Base-by-base conservation (phyloP, 31 red algal species). In the Porphyra umbilicalis region DNA sequence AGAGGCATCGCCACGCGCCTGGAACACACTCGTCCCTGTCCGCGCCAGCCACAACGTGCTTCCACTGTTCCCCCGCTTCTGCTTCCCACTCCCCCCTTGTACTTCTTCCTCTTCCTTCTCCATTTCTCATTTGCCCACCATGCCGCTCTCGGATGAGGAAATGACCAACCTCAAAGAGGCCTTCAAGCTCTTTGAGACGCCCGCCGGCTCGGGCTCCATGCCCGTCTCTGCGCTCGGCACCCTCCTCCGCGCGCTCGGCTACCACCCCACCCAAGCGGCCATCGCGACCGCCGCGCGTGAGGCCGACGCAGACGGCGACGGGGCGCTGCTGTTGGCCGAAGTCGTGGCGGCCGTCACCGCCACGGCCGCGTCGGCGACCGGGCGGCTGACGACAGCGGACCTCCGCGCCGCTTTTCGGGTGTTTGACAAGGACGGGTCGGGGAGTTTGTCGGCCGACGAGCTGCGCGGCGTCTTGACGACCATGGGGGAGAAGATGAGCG, bases 401-500 rank as follows among this genome's bases (percentile, higher is more conserved):
- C 78, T 96, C 44, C 83, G 89, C 76, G 89, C 88, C 37, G 94
- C 94, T 1, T 92, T 96, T 57, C 79, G 78, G 30, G 87, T 92
- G 75, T 96, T 96, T 81, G 94, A 92, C 44, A 76, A 82, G 46
- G 79, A 77, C 37, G 83, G 86, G 20, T 84, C 81, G 10, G 86
- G 90, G 36, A 80, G 36, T 32, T 81, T 96, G 34, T 79, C 76
- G 32, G 81, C 84, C 1, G 79, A 68, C 32, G 94, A 96, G 46
- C 57, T 96, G 34, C 87, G 89, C 36, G 77, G 81, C 75, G 83
- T 89, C 15, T 79, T 96, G 78, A 92, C 90, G 9, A 89, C 77
- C 32, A 77, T 96, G 46, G 94, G 94, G 15, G 94, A 96, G 79
- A 96, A 92, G 79, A 82, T 96, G 34, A 85, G 83, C 39, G 90